These are phyloP conservation scores for Penicillium sp. DNA, from an alignment of 2,329 filamentous ascomycete genomes.

Conservation along the genomic window DNA sequence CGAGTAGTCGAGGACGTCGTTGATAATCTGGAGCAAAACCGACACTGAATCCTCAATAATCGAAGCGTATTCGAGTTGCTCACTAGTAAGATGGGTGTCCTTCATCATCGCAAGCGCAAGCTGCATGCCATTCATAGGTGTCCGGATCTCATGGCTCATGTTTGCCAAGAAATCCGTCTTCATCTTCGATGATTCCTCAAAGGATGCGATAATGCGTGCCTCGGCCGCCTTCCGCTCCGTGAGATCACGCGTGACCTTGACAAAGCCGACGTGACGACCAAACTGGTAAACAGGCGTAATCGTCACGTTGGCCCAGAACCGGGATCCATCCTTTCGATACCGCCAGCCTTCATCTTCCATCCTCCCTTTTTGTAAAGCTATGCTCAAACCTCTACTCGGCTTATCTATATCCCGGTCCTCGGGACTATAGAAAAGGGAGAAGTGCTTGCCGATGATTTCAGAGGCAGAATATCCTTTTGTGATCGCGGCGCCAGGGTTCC, in stretches of 20 bases:
- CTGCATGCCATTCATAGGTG: slow-evolving; percentile 60
- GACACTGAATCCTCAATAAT: slow-evolving; percentile 58
- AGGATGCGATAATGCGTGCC: slow-evolving; percentile 52
- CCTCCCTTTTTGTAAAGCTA: slow-evolving; percentile 48
- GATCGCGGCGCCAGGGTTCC: slow-evolving; percentile 54
- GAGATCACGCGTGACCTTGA: slow-evolving; percentile 56
- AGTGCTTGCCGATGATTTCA: slow-evolving; percentile 56
- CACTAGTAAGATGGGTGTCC: slow-evolving; percentile 49
- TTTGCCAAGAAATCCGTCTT: slow-evolving; percentile 60
- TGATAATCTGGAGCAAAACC: slow-evolving; percentile 57
- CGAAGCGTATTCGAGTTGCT: slow-evolving; percentile 53
- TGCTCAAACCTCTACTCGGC: slow-evolving; percentile 48
- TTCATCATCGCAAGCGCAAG: slow-evolving; percentile 55
- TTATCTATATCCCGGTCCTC: slow-evolving; percentile 49
- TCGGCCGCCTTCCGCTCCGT: slow-evolving; percentile 54
- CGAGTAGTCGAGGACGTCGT: slow-evolving; percentile 63
- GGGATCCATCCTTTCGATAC: slow-evolving; percentile 52
- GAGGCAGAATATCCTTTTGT: slow-evolving; percentile 53
- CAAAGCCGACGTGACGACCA: slow-evolving; percentile 52
- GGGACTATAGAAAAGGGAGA: slow-evolving; percentile 53
- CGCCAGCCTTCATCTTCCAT: slow-evolving; percentile 59
- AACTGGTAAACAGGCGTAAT: slow-evolving; percentile 54
- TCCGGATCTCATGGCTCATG: slow-evolving; percentile 61
- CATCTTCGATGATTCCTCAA: slow-evolving; percentile 58
- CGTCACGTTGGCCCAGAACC: slow-evolving; percentile 58